These are phyloP conservation scores for Buxus sempervirens DNA, from an alignment of 164 flowering plant genomes.

Conservation along the genomic window DNA sequence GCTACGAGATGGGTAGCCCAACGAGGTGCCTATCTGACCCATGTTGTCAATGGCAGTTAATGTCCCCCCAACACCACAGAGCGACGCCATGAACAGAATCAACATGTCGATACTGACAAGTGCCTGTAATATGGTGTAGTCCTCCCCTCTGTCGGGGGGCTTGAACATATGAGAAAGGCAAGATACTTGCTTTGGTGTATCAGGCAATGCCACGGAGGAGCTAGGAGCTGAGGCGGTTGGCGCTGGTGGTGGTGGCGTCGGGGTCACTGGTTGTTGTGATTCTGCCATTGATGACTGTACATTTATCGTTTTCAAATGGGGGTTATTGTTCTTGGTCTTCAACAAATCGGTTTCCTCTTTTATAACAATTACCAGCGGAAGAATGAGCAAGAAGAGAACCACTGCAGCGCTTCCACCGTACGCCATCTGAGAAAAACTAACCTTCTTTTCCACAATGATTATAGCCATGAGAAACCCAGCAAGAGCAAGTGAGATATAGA, in stretches of 20 bases:
- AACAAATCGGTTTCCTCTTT: conserved; percentile 20
- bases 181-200: not conserved
- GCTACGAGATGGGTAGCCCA: conserved; percentile 33
- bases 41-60: conserved; percentile 61
- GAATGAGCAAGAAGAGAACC: conserved; percentile 22
- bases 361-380: conserved; percentile 24
- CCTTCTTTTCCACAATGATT: conserved; percentile 21
- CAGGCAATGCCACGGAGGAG: too few relatives aligned
- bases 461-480: conserved; percentile 32
- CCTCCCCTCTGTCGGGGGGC: conserved; percentile 60
- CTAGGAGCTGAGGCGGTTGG: not conserved
- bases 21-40: conserved; percentile 61
- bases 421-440: conserved; percentile 17
- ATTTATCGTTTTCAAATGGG: not conserved
- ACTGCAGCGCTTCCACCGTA: conserved; percentile 17
- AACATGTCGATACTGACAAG: conserved; percentile 59
- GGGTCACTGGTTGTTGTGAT: not conserved
- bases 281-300: conserved; percentile 7
- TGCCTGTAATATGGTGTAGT: conserved; percentile 61
- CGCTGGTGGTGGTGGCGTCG: not conserved
- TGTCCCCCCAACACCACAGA: conserved; percentile 18
- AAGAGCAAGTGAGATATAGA: conserved; percentile 31
- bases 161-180: conserved; percentile 25
- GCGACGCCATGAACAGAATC: conserved; percentile 41
- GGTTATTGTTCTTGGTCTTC: conserved; percentile 8